Conservation (phyloP, 164 flowering plant species). For the Cinnamomum chago region DNA sequence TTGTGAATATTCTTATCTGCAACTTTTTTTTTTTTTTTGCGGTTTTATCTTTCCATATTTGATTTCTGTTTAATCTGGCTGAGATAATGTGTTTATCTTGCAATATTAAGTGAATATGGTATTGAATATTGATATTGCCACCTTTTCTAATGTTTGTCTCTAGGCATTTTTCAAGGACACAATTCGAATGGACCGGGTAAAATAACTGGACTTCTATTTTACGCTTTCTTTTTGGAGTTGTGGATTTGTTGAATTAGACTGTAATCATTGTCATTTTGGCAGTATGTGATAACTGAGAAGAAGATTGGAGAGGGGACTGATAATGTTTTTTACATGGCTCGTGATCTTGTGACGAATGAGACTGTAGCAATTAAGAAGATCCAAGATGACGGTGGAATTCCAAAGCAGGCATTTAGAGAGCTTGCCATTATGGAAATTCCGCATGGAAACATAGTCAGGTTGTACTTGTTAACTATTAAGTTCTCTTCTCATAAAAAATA, state of each 20-base stretch:
- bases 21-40: too few species aligned
- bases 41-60: background rate
- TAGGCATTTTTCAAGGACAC: background rate
- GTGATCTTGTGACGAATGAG: slow-evolving; percentile 68
- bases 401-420: slow-evolving; percentile 88
- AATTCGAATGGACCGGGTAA: slow-evolving; percentile 15
- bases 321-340: slow-evolving; percentile 95
- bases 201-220: background rate
- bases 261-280: slow-evolving; percentile 3
- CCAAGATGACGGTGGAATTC: slow-evolving; percentile 94
- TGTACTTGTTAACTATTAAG: background rate
- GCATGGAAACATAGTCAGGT: slow-evolving; percentile 92
- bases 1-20: too few species aligned
- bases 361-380: slow-evolving; percentile 90
- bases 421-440: slow-evolving; percentile 95
- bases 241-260: background rate
- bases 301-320: slow-evolving; percentile 96
- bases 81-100: too few species aligned
- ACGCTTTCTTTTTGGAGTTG: background rate
- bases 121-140: background rate
- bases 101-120: background rate
- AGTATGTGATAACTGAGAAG: slow-evolving; percentile 63
- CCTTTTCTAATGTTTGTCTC: background rate
- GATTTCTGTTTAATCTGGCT: background rate
- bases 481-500: background rate